Percentiles rank a stretch among this genome's conserved stretches.
phyloP scores from a whole-genome alignment of 2,329 filamentous ascomycete genomes.

The Cadophora malorum region DNA sequence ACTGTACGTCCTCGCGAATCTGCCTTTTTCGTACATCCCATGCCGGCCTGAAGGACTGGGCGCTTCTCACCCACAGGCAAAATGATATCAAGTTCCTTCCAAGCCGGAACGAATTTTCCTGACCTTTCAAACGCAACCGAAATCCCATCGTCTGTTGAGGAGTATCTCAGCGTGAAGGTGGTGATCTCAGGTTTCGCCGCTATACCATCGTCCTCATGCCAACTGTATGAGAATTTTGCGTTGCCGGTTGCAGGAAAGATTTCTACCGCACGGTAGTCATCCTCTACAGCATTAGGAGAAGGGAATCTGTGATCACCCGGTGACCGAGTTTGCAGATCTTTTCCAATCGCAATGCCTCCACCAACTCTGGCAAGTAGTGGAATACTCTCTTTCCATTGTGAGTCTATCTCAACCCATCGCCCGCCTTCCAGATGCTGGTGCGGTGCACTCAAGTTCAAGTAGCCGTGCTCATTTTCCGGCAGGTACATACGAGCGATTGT shows the following conservation, averaged over 20 bases:
- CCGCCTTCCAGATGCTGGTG: conserved; percentile 62
- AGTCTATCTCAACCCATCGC: conserved; percentile 58
- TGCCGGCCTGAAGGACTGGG: conserved; percentile 21
- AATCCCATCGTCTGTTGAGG: conserved; percentile 52
- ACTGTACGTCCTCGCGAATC: background rate
- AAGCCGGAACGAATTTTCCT: conserved; percentile 54
- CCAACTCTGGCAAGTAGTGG: conserved; percentile 62
- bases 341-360: conserved; percentile 59
- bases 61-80: conserved; percentile 55
- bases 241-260: conserved; percentile 58
- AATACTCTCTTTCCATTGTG: conserved; percentile 60
- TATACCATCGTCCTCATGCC: conserved; percentile 65
- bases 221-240: conserved; percentile 50
- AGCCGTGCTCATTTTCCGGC: conserved; percentile 62
- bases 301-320: conserved; percentile 57
- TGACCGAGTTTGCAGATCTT: conserved; percentile 56
- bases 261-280: conserved; percentile 63
- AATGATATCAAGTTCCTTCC: conserved; percentile 57
- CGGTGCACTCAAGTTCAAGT: conserved; percentile 66
- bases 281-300: conserved; percentile 48
- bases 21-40: background rate
- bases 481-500: conserved; percentile 65
- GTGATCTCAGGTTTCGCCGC: conserved; percentile 50
- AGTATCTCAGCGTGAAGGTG: conserved; percentile 52
- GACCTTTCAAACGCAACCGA: conserved; percentile 51